Evolutionary conservation across 2,329 filamentous ascomycete species (phyloP).

Genomic region (Cladosporium sp.): DNA sequence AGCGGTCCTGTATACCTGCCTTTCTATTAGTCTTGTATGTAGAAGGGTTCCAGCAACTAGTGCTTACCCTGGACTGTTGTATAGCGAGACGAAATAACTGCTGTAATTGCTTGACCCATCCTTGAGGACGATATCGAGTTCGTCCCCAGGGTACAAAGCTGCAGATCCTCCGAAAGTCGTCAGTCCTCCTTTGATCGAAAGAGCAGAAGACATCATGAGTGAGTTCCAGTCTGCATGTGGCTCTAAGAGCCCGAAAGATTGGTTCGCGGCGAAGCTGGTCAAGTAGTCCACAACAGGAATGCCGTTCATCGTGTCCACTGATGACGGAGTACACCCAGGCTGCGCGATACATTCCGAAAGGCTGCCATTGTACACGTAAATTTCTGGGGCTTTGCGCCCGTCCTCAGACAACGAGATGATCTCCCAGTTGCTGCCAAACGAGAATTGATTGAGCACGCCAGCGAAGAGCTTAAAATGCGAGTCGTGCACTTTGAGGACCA

Average conservation of each 20-base stretch:
- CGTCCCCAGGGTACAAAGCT: conserved; percentile 40
- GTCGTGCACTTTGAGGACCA: conserved; percentile 44
- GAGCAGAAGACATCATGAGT: conserved; percentile 37
- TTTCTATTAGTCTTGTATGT: conserved; percentile 22
- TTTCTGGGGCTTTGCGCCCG: not conserved
- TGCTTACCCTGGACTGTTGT: conserved; percentile 8
- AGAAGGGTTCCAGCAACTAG: conserved; percentile 25
- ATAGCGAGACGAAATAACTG: not conserved
- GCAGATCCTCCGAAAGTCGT: conserved; percentile 35
- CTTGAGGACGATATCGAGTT: conserved; percentile 32
- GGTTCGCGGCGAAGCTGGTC: conserved; percentile 22
- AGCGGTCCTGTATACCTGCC: conserved; percentile 33
- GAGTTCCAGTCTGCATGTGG: conserved; percentile 42
- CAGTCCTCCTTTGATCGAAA: conserved; percentile 28
- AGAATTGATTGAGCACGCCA: conserved; percentile 11
- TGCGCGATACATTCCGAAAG: not conserved
- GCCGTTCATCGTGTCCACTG: conserved; percentile 43
- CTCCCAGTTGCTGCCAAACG: not conserved
- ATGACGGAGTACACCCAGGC: conserved; percentile 32
- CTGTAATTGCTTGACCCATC: conserved; percentile 29
- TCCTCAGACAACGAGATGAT: conserved; percentile 9
- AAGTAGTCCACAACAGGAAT: conserved; percentile 39
- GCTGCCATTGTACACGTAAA: not conserved
- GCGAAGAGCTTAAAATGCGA: conserved; percentile 39
- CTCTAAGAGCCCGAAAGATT: conserved; percentile 38